These are phyloP conservation scores for Puya raimondii DNA, from an alignment of 176 grass and related monocot genomes.

Conservation along the genomic window DNA sequence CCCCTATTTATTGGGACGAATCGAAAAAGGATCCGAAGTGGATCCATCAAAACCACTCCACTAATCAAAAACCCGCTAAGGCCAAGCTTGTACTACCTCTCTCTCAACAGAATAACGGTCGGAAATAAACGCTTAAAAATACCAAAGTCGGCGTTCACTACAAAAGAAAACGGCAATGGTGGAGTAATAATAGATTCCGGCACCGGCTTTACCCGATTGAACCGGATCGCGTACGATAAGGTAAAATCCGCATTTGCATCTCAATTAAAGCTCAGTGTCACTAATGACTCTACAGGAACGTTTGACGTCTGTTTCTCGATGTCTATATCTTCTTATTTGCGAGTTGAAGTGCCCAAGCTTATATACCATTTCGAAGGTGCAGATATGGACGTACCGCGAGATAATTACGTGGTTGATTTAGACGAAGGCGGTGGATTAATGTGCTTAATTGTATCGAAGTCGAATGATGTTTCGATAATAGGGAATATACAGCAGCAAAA, in stretches of 20 bases:
- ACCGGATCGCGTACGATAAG: conserved; percentile 17
- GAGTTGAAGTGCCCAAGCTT: conserved; percentile 21
- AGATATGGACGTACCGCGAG: conserved; percentile 25
- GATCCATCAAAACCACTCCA: background rate
- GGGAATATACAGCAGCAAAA: conserved; percentile 69
- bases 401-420: conserved; percentile 48
- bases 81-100: conserved; percentile 22
- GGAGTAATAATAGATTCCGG: conserved; percentile 41
- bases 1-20: conserved; percentile 4
- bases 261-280: conserved; percentile 5
- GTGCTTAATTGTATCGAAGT: conserved; percentile 31
- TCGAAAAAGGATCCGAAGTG: background rate
- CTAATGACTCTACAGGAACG: background rate
- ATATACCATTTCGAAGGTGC: conserved; percentile 55
- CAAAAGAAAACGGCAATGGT: conserved; percentile 33
- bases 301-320: conserved; percentile 44
- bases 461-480: conserved; percentile 19
- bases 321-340: background rate
- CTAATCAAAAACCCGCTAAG: background rate
- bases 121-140: background rate
- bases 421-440: conserved; percentile 17
- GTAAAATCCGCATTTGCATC: conserved; percentile 12
- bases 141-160: conserved; percentile 6
- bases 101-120: conserved; percentile 9
- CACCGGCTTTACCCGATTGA: conserved; percentile 29